Evolutionary conservation across 345 rosid genomes (phyloP).

Genomic region (Zanthoxylum bungeanum): DNA sequence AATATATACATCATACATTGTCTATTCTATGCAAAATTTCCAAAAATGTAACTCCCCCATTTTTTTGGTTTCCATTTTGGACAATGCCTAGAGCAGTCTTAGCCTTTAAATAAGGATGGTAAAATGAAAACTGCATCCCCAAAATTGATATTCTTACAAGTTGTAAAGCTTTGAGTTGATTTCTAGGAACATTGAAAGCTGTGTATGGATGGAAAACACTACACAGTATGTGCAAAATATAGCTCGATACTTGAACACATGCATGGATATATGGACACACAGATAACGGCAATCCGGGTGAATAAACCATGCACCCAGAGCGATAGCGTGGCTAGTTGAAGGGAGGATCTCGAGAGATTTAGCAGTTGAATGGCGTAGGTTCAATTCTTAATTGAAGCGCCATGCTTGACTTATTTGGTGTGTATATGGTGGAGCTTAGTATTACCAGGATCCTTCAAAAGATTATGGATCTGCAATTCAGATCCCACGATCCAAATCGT

Average conservation of each 20-base stretch:
- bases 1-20: background rate
- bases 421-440: no score
- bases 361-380: no score
- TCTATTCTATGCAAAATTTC: background rate
- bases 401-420: no score
- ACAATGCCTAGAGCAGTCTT: background rate
- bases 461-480: no score
- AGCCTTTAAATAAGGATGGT: background rate
- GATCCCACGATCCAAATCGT: no score
- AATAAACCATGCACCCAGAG: background rate
- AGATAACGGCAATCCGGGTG: background rate
- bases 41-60: conserved; percentile 2
- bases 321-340: no score
- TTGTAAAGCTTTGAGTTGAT: conserved; percentile 1
- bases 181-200: conserved; percentile 13
- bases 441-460: no score
- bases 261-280: conserved; percentile 1
- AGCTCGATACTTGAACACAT: conserved; percentile 8
- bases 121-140: background rate
- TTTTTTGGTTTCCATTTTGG: background rate
- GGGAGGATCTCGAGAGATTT: no score
- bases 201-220: background rate
- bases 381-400: no score
- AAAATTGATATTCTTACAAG: background rate
- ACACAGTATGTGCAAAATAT: background rate